A percentile compares a stretch with the other conserved stretches of the same genome.
Conservation (phyloP, 192 early-diverging fungal genomes). For the Gonapodya sp. region DNA sequence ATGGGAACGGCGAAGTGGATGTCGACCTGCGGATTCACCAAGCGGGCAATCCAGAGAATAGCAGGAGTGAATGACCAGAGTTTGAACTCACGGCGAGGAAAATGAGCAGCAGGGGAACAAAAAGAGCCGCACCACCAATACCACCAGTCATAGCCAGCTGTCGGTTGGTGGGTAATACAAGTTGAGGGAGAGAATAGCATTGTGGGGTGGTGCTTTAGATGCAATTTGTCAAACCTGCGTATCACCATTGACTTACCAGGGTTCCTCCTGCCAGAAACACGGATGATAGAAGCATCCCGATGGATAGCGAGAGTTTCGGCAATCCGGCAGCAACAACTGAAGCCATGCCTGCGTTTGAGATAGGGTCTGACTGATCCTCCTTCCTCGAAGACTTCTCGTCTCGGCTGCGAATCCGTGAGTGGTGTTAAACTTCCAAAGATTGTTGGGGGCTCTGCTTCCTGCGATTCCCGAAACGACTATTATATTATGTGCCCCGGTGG, state of each 20-base stretch:
- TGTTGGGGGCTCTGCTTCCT: too few relatives aligned
- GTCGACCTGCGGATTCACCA: neutral
- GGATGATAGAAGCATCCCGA: neutral
- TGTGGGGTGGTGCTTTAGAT: too few relatives aligned
- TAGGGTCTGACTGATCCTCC: too few relatives aligned
- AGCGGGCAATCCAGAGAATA: neutral
- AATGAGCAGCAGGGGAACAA: neutral
- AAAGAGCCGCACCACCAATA: neutral
- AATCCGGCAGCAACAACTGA: neutral
- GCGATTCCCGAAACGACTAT: too few relatives aligned
- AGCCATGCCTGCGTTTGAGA: too few relatives aligned
- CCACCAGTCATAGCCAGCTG: neutral
- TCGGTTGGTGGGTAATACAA: too few relatives aligned
- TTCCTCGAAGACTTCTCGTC: too few relatives aligned
- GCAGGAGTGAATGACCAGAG: neutral
- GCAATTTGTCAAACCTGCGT: too few relatives aligned
- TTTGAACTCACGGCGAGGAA: neutral
- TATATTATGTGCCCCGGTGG: too few relatives aligned
- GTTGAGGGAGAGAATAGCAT: neutral
- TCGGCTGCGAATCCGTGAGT: too few relatives aligned
- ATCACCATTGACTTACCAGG: neutral
- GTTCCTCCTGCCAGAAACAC: neutral
- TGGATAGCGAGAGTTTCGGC: neutral
- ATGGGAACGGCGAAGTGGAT: neutral
- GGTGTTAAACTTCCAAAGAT: too few relatives aligned